Evolutionary conservation across 148 eudicot genomes (phyloP), one percentile per base, ranked within the genome.

Genomic region (Heliamphora exappendiculata): DNA sequence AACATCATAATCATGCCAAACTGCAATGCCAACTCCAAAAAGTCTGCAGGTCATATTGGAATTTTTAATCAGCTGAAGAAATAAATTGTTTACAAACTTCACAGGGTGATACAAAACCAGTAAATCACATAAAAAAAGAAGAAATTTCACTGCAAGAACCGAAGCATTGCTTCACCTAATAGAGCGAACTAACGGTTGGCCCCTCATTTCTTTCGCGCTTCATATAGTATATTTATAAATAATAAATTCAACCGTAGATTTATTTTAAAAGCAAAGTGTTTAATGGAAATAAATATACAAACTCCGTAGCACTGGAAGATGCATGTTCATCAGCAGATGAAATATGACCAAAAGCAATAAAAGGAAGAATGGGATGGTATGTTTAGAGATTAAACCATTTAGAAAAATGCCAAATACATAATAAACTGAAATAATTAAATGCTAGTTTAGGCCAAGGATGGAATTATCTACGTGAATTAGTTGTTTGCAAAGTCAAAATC

Each of bases 1-100:
- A 95, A 95, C 98, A 95, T 92, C 98, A 95, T 95, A 79, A 92
- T 86, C 93, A 91, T 91, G 68, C 98, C 98, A 78, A 92, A 95
- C 79, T 95, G 98, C 89, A 95, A 80, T 12, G 97, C 86, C 87
- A 92, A 42, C 82, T 92, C 98, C 50, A 95, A 82, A 78, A 92
- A 95, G 82, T 95, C 98, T 95, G 96, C 89, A 87, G 3, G 66
- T n/a, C n/a, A n/a, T n/a, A n/a, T n/a, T n/a, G n/a, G n/a, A n/a
- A n/a, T n/a, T n/a, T n/a, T n/a, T n/a, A n/a, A n/a, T n/a, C n/a
- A n/a, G n/a, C n/a, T 22, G 12, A 75, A 28, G 50, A 37, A 58
- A 20, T 20, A 7, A 41, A 28, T 16, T 51, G 4, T 17, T 7
- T 70, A 11, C 1, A 17, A 62, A 57, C 36, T 58, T 34, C 16